Base-by-base conservation (phyloP, 2,329 filamentous ascomycete species). In the Phaeoacremonium minimum region DNA sequence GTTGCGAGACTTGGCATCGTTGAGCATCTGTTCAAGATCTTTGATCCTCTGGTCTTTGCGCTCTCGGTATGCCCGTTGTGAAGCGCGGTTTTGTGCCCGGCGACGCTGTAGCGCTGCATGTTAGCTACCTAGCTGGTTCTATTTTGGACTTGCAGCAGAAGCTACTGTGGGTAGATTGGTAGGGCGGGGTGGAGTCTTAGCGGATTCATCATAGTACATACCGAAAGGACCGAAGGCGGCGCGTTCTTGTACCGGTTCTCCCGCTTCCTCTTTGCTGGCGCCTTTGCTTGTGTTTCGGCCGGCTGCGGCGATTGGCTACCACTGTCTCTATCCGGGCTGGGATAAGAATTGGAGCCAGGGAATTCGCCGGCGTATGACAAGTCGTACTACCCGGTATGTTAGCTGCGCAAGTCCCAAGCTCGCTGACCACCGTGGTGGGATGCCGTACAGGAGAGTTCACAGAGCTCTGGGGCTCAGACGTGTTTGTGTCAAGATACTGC, bases 21-120 rank as follows among this genome's bases (percentile, higher is more conserved):
- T 57, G 19, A 83, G 68, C 47, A 77, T 68, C 22, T 64, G 52
- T 53, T 83, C 78, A 15, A 83, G 69, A 46, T 83, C 78, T 42
- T 73, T 73, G 49, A 81, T 80, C 43, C 80, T 73, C 53, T 81
- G 77, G 50, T 83, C 76, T 49, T 80, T 81, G 36, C 77, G 67
- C 52, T 81, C 75, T 32, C 76, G 66, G 50, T 80, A 80, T 1
- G 75, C 76, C 40, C 76, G 63, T 52, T 80, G 76, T 3, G 76
- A 79, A 28, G 75, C 75, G 36, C 75, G 68, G 46, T 80, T 80
- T 47, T 80, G 76, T 31, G 75, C 75, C 50, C 75, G 64, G 41
- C 76, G 70, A 32, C 75, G 69, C 72, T 78, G 50, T 20, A 32
- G n/a, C n/a, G n/a, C n/a, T n/a, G n/a, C n/a, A n/a, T 14, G 12